These are phyloP conservation scores for Ustilago bromivora DNA, from an alignment of 1,284 basidiomycete genomes.

Conservation along the genomic window DNA sequence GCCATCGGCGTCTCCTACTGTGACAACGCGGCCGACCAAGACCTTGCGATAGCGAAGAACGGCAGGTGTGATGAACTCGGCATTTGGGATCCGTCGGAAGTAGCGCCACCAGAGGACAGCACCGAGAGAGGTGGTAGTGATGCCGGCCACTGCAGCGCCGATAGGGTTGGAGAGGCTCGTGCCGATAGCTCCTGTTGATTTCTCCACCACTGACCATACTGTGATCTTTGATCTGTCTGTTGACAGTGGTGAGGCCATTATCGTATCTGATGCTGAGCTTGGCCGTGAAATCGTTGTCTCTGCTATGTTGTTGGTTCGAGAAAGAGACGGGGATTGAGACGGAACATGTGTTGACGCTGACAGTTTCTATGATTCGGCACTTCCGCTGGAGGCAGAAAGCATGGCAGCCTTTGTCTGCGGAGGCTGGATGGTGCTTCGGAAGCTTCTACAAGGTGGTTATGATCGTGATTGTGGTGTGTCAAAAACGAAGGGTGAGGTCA, in stretches of 20 bases:
- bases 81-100: conserved; percentile 63
- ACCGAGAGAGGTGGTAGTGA: conserved; percentile 31
- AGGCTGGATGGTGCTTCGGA: too few relatives aligned
- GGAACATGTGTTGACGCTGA: neutral
- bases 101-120: conserved; percentile 61
- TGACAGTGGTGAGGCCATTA: neutral
- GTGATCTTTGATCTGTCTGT: conserved; percentile 11
- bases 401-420: neutral
- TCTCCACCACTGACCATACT: conserved; percentile 42
- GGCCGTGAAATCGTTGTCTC: neutral
- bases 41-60: conserved; percentile 57
- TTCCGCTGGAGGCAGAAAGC: neutral
- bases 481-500: neutral
- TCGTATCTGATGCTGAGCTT: neutral
- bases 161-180: conserved; percentile 36
- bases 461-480: too few relatives aligned
- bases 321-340: neutral
- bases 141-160: conserved; percentile 30
- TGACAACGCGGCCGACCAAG: conserved; percentile 63
- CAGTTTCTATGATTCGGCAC: neutral
- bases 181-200: conserved; percentile 27
- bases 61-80: conserved; percentile 63
- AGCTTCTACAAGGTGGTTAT: too few relatives aligned
- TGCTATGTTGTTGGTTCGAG: neutral
- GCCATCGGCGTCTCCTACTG: conserved; percentile 68